Base-by-base conservation (phyloP, 352 stramenopile genomes). In the Phytopythium sindhum region DNA sequence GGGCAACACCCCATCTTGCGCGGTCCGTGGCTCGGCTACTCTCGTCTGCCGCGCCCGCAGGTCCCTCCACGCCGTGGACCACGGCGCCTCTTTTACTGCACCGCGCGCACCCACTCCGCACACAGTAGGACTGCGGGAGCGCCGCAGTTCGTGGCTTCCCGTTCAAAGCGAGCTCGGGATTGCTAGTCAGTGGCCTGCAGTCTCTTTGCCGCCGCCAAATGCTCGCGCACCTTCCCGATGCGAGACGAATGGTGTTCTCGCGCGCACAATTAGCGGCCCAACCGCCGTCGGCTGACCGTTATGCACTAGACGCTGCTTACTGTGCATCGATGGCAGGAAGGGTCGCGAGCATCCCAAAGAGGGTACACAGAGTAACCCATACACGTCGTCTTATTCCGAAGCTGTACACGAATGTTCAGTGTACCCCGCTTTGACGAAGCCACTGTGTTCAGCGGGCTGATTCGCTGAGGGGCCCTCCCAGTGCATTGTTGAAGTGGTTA, bases 1-100 rank as follows among this genome's bases (percentile, higher is more conserved):
- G 80, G 69, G 60, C 77, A 91, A 68, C 80, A 91, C 15, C 80
- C 80, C 80, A 91, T 91, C 42, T 55, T 62, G 29, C n/a, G n/a
- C 33, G 41, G 2, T 24, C 53, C 57, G 37, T 21, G 55, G 24
- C 59, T 53, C 17, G n/a, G 33, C 26, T 39, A 42, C 28, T 63
- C 61, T 58, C 6, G 42, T 28, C 42, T 50, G 23, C 14, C 44
- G 44, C 44, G 12, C 44, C 17, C 44, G 11, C 41, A 19, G 41
- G 41, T 45, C 41, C 41, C 41, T 45, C 41, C 41, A 2, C 10
- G 35, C 35, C 35, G 39, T n/a, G 39, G 39, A n/a, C n/a, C n/a
- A n/a, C 33, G 10, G 33, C 10, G 33, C 33, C 33, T 10, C 42
- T 28, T 24, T 50, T 50, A 26, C 42, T 26, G 6, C 42, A 26